These are phyloP conservation scores for Xylaria sp. DNA, from an alignment of 2,329 filamentous ascomycete species.

Conservation along the genomic window DNA sequence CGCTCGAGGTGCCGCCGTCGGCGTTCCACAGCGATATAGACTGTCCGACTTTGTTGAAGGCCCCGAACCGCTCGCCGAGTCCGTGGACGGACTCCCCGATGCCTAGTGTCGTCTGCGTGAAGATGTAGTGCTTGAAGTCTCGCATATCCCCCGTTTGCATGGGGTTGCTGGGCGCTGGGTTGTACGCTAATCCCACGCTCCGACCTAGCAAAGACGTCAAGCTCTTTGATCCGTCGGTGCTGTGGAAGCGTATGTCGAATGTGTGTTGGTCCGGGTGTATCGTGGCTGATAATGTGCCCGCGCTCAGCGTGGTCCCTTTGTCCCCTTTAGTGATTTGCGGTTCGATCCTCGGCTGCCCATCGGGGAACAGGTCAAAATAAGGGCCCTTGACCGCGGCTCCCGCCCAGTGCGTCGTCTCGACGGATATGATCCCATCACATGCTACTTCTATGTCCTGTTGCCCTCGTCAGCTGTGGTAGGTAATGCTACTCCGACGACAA, in stretches of 20 bases:
- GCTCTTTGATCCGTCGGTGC: constrained; percentile 59
- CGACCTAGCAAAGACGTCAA: constrained; percentile 66
- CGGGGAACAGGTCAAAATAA: constrained; percentile 68
- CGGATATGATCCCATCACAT: constrained; percentile 68
- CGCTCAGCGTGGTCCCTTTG: constrained; percentile 60
- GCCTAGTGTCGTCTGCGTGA: constrained; percentile 64
- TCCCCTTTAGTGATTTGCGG: constrained; percentile 55
- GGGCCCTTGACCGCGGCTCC: constrained; percentile 64
- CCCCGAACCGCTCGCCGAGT: constrained; percentile 79
- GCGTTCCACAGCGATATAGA: constrained; percentile 72
- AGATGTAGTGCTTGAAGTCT: constrained; percentile 65
- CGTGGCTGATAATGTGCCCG: constrained; percentile 65
- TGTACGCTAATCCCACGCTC: constrained; percentile 68
- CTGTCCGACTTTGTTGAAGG: constrained; percentile 81
- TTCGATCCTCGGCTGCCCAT: constrained; percentile 58
- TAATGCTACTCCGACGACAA: not conserved
- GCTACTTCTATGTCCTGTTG: constrained; percentile 65
- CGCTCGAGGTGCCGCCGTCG: constrained; percentile 73
- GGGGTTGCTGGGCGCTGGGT: constrained; percentile 62
- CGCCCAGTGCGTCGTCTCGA: constrained; percentile 68
- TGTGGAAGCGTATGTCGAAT: constrained; percentile 68
- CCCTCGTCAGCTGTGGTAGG: constrained; percentile 26
- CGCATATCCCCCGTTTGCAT: constrained; percentile 65
- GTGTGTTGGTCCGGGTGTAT: constrained; percentile 60
- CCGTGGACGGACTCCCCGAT: constrained; percentile 77